Conservation (phyloP, 1,284 basidiomycete genomes). For the Ganoderma sinense region DNA sequence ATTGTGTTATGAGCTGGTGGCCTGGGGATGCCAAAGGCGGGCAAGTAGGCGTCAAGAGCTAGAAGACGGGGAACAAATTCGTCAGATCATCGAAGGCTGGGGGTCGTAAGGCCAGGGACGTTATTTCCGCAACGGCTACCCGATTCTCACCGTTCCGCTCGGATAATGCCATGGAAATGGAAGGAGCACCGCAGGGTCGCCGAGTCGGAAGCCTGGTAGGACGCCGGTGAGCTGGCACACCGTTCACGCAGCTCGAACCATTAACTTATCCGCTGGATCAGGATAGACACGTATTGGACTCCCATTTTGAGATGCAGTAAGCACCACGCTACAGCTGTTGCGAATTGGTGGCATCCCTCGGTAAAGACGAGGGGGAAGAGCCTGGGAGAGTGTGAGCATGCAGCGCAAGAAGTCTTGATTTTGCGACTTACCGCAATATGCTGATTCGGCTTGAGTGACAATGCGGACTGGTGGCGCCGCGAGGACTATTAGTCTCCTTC, state of each 20-base stretch:
- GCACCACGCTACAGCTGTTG: neutral
- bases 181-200: neutral
- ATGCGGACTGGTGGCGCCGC: neutral
- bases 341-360: no score
- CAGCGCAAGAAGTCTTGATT: neutral
- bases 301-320: no score
- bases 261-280: no score
- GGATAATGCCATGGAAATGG: conserved; percentile 15
- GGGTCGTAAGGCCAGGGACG: conserved; percentile 4
- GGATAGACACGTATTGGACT: neutral
- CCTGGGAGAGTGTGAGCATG: neutral
- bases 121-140: conserved; percentile 15
- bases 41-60: conserved; percentile 10
- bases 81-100: conserved; percentile 2
- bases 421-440: neutral
- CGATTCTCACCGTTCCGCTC: conserved; percentile 14
- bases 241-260: neutral
- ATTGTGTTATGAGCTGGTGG: conserved; percentile 1
- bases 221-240: neutral
- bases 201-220: neutral
- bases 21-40: conserved; percentile 13
- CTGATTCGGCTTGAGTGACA: neutral
- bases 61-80: conserved; percentile 4
- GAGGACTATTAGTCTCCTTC: neutral
- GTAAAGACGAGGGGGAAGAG: neutral